Conservation (phyloP, 495 filamentous ascomycete genomes). For the Lophiotrema nucula region DNA sequence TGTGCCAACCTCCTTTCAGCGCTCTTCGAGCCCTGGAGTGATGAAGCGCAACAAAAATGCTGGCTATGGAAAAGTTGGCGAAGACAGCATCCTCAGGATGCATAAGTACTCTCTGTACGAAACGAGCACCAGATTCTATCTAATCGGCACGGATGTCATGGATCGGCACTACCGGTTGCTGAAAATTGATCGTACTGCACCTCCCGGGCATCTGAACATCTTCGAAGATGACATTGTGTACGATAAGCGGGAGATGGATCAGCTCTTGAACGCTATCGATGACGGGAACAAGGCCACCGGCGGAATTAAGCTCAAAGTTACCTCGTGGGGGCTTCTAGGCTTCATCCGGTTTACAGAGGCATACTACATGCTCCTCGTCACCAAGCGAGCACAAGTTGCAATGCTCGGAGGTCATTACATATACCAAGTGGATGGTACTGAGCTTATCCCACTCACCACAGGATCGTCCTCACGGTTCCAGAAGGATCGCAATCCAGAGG, state of each 20-base stretch:
- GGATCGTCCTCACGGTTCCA: constrained; percentile 63
- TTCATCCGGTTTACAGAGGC: constrained; percentile 94
- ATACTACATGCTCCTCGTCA: constrained; percentile 97
- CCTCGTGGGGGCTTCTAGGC: constrained; percentile 88
- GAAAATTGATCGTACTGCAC: constrained; percentile 88
- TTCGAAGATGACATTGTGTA: constrained; percentile 94
- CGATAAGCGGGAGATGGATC: constrained; percentile 86
- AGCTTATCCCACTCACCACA: constrained; percentile 79
- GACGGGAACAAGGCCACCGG: constrained; percentile 90
- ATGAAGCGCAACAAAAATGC: constrained; percentile 51
- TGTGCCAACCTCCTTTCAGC: constrained; percentile 61
- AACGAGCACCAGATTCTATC: constrained; percentile 86
- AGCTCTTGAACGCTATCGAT: constrained; percentile 89
- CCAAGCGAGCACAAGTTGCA: constrained; percentile 91
- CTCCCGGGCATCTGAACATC: constrained; percentile 76
- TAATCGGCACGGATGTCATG: constrained; percentile 85
- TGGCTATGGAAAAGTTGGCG: constrained; percentile 58
- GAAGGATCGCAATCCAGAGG: constrained; percentile 80
- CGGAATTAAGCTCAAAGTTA: constrained; percentile 87
- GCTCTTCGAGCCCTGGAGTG: constrained; percentile 57
- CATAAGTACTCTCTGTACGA: constrained; percentile 95
- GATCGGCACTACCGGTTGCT: constrained; percentile 87
- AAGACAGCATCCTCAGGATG: constrained; percentile 78
- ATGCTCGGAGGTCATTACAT: constrained; percentile 95
- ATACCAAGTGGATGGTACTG: constrained; percentile 94